Percentiles rank a stretch among this genome's conserved stretches.
Conservation (phyloP, 768 basidiomycete genomes). For the Suillus variegatus region DNA sequence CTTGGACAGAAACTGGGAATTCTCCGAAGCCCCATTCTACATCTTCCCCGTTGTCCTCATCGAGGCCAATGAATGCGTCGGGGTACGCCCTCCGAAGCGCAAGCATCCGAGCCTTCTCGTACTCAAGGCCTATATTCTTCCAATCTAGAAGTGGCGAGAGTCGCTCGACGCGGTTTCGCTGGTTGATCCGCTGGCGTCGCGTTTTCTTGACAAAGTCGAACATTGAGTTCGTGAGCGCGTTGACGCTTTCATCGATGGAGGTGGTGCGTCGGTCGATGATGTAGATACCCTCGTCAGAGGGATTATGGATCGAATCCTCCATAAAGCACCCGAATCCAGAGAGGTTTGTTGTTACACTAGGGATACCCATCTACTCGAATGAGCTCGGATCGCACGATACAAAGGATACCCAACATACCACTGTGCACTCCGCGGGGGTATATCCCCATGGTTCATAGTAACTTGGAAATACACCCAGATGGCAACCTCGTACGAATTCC, state of each 20-base stretch:
- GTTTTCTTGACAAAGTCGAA: slow-evolving; percentile 78
- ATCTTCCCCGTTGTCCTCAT: slow-evolving; percentile 50
- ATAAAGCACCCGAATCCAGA: slow-evolving; percentile 99
- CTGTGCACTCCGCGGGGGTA: slow-evolving; percentile 98
- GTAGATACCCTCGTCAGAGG: slow-evolving; percentile 94
- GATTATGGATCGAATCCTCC: slow-evolving; percentile 95
- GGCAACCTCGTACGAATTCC: slow-evolving; percentile 97
- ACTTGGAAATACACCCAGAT: slow-evolving; percentile 97
- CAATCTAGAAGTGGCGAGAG: slow-evolving; percentile 93
- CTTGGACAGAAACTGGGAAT: slow-evolving; percentile 61
- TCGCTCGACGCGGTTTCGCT: slow-evolving; percentile 96
- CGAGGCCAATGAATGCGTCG: slow-evolving; percentile 77
- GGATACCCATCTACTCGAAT: slow-evolving; percentile 85
- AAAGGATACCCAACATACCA: slow-evolving; percentile 51
- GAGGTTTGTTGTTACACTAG: slow-evolving; percentile 94
- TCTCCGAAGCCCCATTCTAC: slow-evolving; percentile 17
- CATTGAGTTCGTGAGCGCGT: slow-evolving; percentile 76
- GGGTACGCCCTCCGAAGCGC: slow-evolving; percentile 94
- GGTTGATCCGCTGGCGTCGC: slow-evolving; percentile 96
- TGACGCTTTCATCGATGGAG: slow-evolving; percentile 90
- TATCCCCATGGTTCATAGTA: slow-evolving; percentile 98
- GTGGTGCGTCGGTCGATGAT: slow-evolving; percentile 92
- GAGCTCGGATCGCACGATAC: slow-evolving; percentile 13
- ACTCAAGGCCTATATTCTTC: slow-evolving; percentile 98
- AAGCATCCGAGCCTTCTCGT: slow-evolving; percentile 91